Evolutionary conservation across 1,284 basidiomycete genomes (phyloP).

Genomic region (Cryptococcus floricola): DNA sequence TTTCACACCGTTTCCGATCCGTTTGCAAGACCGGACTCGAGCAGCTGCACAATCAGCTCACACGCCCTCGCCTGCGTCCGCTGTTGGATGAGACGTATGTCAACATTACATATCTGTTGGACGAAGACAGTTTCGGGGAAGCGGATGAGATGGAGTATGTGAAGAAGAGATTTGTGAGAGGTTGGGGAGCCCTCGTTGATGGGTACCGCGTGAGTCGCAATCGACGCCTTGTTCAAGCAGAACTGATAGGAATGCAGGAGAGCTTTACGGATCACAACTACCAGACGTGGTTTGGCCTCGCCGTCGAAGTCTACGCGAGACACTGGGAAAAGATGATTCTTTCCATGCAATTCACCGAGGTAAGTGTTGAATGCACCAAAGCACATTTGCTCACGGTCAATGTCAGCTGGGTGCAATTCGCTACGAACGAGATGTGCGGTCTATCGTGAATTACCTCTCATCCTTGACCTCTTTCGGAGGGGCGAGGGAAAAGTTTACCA

Average conservation of each 20-base stretch:
- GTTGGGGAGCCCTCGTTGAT: conserved; percentile 78
- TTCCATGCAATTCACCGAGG: conserved; percentile 82
- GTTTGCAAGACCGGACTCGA: conserved; percentile 77
- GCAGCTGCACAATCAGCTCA: conserved; percentile 87
- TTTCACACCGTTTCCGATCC: conserved; percentile 63
- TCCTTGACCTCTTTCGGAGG: conserved; percentile 83
- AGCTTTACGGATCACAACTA: conserved; percentile 83
- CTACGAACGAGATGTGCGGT: conserved; percentile 88
- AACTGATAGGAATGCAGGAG: conserved; percentile 54
- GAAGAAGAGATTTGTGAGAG: conserved; percentile 75
- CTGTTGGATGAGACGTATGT: conserved; percentile 83
- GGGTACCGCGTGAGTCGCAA: conserved; percentile 68
- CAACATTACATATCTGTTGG: conserved; percentile 79
- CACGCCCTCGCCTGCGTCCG: conserved; percentile 76
- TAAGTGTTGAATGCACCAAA: conserved; percentile 37
- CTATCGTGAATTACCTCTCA: conserved; percentile 75
- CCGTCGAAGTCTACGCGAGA: conserved; percentile 77
- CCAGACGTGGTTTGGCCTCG: conserved; percentile 74
- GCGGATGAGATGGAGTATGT: conserved; percentile 83
- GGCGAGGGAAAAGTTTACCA: conserved; percentile 81
- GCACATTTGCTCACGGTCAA: not conserved
- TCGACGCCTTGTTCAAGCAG: not conserved
- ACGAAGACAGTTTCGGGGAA: conserved; percentile 77
- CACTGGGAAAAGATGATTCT: conserved; percentile 90
- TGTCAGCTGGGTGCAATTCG: conserved; percentile 87